These are phyloP conservation scores for Eurotiales sp. DNA, from an alignment of 2,329 filamentous ascomycete genomes.

Conservation along the genomic window DNA sequence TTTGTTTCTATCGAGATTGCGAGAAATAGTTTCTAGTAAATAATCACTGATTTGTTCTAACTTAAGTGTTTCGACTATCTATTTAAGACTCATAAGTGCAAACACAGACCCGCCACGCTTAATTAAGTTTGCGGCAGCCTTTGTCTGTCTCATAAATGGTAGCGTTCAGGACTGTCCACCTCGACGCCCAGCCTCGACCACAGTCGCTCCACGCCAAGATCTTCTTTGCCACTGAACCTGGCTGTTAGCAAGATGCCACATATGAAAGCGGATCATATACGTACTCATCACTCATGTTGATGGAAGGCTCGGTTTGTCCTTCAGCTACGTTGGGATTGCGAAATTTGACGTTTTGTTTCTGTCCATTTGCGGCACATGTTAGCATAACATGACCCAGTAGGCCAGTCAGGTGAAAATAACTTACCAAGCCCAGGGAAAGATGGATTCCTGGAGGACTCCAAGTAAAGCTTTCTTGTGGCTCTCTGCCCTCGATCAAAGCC, in stretches of 20 bases:
- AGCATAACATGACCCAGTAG: neutral
- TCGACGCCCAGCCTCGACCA: conserved; percentile 31
- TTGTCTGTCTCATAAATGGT: conserved; percentile 27
- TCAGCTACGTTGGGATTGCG: conserved; percentile 33
- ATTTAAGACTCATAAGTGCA: no score
- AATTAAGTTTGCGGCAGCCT: neutral
- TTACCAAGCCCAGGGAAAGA: conserved; percentile 32
- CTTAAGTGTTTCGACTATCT: no score
- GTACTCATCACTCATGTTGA: conserved; percentile 32
- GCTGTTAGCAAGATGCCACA: conserved; percentile 15
- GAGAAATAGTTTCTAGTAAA: no score
- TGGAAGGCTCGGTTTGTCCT: conserved; percentile 31
- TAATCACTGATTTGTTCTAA: no score
- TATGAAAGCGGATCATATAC: conserved; percentile 9
- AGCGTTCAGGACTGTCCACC: conserved; percentile 28
- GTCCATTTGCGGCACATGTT: neutral
- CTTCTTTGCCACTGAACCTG: conserved; percentile 28
- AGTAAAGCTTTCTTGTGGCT: conserved; percentile 23
- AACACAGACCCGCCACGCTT: no score
- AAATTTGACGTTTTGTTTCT: conserved; percentile 38
- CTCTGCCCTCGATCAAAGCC: conserved; percentile 28
- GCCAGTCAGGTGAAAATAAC: conserved; percentile 10
- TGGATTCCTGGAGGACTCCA: conserved; percentile 31
- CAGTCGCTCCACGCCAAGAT: conserved; percentile 36
- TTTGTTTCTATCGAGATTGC: no score